phyloP scores from a whole-genome alignment of 345 rosid species.

The Citrus glauca region DNA sequence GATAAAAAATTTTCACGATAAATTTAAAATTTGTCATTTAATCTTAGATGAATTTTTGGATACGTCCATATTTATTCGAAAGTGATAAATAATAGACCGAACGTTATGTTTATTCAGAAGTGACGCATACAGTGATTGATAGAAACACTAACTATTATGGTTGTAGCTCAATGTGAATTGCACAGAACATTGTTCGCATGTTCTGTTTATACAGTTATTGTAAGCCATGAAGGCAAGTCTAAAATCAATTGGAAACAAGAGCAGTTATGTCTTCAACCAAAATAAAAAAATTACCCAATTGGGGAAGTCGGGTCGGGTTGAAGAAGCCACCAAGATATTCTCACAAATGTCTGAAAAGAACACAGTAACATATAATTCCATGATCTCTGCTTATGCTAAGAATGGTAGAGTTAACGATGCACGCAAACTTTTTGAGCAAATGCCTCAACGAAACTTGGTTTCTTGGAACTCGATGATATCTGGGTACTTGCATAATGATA shows the following conservation, averaged over 20 bases:
- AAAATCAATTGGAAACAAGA: background rate
- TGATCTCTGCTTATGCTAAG: conserved; percentile 33
- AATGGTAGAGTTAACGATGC: conserved; percentile 29
- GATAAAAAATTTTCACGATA: too few relatives aligned
- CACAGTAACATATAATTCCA: conserved; percentile 40
- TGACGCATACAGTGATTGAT: background rate
- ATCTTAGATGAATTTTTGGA: too few relatives aligned
- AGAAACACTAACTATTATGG: background rate
- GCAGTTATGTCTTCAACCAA: conserved; percentile 15
- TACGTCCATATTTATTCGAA: too few relatives aligned
- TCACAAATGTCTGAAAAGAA: conserved; percentile 28
- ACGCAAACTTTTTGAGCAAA: conserved; percentile 28
- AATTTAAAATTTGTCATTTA: too few relatives aligned
- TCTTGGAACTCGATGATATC: conserved; percentile 40
- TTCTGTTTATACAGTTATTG: background rate
- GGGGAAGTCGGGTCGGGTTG: conserved; percentile 28
- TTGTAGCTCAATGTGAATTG: background rate
- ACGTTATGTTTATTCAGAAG: too few relatives aligned
- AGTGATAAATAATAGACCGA: too few relatives aligned
- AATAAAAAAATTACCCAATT: conserved; percentile 33
- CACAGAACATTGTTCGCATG: background rate
- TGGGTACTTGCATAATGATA: conserved; percentile 23
- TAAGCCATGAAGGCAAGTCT: conserved; percentile 2
- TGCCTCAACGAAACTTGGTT: conserved; percentile 30
- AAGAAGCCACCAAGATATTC: conserved; percentile 36